phyloP scores from a whole-genome alignment of 2,329 filamentous ascomycete genomes.

The Phaeosphaeriaceae sp. region DNA sequence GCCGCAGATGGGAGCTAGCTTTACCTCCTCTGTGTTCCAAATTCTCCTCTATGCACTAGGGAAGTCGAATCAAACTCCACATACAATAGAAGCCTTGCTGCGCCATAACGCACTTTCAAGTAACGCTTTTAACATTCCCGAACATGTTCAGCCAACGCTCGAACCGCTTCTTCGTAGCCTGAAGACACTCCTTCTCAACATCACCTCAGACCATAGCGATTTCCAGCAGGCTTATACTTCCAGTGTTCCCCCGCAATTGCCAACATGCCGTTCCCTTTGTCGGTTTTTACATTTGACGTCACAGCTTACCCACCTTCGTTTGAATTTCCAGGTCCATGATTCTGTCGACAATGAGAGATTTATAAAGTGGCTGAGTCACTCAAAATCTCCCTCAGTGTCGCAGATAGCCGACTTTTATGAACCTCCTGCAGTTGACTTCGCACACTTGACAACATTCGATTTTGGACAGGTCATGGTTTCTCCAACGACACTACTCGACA shows the following conservation, averaged over 20 bases:
- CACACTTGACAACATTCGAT: constrained; percentile 26
- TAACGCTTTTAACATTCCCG: constrained; percentile 56
- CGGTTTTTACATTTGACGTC: constrained; percentile 50
- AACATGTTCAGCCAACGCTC: constrained; percentile 47
- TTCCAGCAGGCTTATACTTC: constrained; percentile 1
- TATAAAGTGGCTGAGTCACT: constrained; percentile 46
- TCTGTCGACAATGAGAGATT: constrained; percentile 35
- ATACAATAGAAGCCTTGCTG: constrained; percentile 58
- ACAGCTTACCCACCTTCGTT: constrained; percentile 59
- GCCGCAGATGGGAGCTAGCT: background rate
- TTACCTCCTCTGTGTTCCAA: constrained; percentile 18
- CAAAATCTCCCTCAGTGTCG: background rate
- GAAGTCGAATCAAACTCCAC: constrained; percentile 45
- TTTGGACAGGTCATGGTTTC: constrained; percentile 26
- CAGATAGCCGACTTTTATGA: constrained; percentile 1
- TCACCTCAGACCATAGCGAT: constrained; percentile 26
- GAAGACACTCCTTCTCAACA: constrained; percentile 54
- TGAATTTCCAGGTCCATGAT: constrained; percentile 54
- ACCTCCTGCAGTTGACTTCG: constrained; percentile 17
- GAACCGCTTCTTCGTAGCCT: constrained; percentile 55
- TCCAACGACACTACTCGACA: constrained; percentile 11
- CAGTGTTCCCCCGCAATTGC: too few relatives aligned
- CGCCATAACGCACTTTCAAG: constrained; percentile 44
- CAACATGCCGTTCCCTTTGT: constrained; percentile 27
- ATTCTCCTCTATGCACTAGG: constrained; percentile 29